phyloP scores from a whole-genome alignment of 495 filamentous ascomycete species.

The Aeminium ludgeri region DNA sequence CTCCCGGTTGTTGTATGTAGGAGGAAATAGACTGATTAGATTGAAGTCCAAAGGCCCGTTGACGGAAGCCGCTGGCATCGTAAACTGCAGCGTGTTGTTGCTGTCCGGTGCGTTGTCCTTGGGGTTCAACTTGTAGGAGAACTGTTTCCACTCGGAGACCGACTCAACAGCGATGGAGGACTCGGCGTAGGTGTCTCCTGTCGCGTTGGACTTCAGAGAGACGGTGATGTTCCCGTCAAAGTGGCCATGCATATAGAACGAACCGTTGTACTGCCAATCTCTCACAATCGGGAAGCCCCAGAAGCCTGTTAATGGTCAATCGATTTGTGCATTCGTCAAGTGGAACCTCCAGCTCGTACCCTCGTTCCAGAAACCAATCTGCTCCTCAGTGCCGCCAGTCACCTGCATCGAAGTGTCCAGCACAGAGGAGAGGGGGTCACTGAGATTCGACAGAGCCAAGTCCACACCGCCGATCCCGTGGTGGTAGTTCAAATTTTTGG shows the following conservation, averaged over 20 bases:
- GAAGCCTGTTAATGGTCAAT: constrained; percentile 9
- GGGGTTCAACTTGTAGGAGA: constrained; percentile 29
- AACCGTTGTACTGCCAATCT: constrained; percentile 19
- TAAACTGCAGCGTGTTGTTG: constrained; percentile 26
- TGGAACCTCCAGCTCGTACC: constrained; percentile 16
- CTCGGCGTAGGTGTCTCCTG: constrained; percentile 30
- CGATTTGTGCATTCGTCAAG: constrained; percentile 3
- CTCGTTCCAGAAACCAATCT: constrained; percentile 16
- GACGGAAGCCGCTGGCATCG: constrained; percentile 20
- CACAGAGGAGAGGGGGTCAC: constrained; percentile 33
- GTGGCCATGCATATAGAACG: constrained; percentile 22
- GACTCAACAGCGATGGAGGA: constrained; percentile 26
- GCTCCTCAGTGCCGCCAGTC: constrained; percentile 11
- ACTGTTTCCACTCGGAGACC: constrained; percentile 31
- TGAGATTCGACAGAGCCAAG: constrained; percentile 32
- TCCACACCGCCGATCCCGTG: constrained; percentile 33
- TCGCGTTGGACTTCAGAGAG: constrained; percentile 32
- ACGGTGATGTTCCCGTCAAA: constrained; percentile 21
- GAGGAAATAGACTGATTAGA: constrained; percentile 24
- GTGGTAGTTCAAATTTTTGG: constrained; percentile 35
- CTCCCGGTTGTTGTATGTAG: constrained; percentile 23
- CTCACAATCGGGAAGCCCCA: constrained; percentile 14
- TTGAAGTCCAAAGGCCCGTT: constrained; percentile 21
- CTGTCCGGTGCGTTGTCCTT: constrained; percentile 19
- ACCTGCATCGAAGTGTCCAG: constrained; percentile 46